Conservation (phyloP, 176 grass and related monocot genomes). For the Cenchrus americanus region DNA sequence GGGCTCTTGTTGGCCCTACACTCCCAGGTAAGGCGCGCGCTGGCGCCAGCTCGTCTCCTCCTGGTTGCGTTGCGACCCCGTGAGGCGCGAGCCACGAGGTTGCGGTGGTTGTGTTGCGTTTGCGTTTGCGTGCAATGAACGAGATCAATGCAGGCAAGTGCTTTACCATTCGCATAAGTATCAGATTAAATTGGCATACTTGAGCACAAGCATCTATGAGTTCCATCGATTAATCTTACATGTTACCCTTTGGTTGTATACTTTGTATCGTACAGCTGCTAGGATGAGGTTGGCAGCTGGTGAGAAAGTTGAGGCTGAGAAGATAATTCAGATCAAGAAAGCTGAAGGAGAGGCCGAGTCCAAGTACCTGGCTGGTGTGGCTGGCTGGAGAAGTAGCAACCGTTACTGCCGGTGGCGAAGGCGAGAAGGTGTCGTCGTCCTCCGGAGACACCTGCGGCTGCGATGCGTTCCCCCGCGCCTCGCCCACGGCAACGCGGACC, state of each 20-base stretch:
- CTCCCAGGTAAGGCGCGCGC: not conserved
- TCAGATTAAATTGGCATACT: constrained; percentile 13
- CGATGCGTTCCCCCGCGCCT: constrained; percentile 21
- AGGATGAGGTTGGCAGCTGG: constrained; percentile 62
- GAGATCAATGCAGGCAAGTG: constrained; percentile 65
- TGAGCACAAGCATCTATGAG: not conserved
- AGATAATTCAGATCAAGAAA: constrained; percentile 64
- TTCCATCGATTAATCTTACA: not conserved
- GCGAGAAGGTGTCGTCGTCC: not conserved
- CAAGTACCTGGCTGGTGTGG: constrained; percentile 66
- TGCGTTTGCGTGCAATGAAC: constrained; percentile 48
- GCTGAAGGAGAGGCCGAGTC: constrained; percentile 70
- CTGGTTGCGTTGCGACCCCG: not conserved
- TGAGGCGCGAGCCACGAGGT: not conserved
- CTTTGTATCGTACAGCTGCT: constrained; percentile 49
- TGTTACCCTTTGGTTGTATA: too few species aligned
- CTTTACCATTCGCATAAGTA: not conserved
- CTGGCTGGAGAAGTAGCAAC: constrained; percentile 59
- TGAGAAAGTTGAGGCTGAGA: constrained; percentile 72
- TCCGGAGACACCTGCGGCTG: not conserved
- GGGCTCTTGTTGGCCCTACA: not conserved
- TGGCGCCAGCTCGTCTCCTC: not conserved
- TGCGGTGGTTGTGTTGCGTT: not conserved
- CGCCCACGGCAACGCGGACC: constrained; percentile 49
- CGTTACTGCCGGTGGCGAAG: constrained; percentile 3